These are phyloP conservation scores for Somion occarium DNA, from an alignment of 1,284 basidiomycete species.

Conservation along the genomic window DNA sequence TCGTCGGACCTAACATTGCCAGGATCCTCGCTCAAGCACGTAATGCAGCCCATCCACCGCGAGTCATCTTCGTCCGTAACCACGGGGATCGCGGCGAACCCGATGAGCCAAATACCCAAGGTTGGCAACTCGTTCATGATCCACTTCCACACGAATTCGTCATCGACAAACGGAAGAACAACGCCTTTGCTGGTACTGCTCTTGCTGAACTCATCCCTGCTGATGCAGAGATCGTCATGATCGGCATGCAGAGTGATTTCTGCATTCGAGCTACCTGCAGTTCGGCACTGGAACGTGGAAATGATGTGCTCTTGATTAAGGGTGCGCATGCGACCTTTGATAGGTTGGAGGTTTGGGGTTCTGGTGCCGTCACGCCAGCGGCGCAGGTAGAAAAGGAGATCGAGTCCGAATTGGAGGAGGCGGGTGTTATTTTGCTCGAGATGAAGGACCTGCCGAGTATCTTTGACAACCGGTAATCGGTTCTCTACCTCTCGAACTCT, in stretches of 20 bases:
- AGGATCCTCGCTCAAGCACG: conserved; percentile 49
- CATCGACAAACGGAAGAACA: conserved; percentile 65
- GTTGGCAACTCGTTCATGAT: conserved; percentile 54
- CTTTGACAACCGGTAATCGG: conserved; percentile 37
- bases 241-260: conserved; percentile 65
- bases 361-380: conserved; percentile 48
- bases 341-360: conserved; percentile 54
- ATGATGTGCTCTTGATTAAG: conserved; percentile 56
- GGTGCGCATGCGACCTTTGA: conserved; percentile 65
- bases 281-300: conserved; percentile 56
- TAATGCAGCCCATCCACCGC: conserved; percentile 40
- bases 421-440: conserved; percentile 56
- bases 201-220: conserved; percentile 43
- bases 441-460: conserved; percentile 57
- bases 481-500: background rate
- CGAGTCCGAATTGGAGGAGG: conserved; percentile 55
- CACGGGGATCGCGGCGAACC: conserved; percentile 52
- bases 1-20: conserved; percentile 43
- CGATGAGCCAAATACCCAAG: conserved; percentile 46
- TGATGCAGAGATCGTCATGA: conserved; percentile 57
- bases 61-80: conserved; percentile 65
- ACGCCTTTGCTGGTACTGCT: conserved; percentile 56
- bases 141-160: conserved; percentile 45
- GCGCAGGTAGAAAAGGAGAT: conserved; percentile 41
- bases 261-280: conserved; percentile 61